Evolutionary conservation across 208 protist genomes (phyloP).

Genomic region (Blechomonas ayalai): DNA sequence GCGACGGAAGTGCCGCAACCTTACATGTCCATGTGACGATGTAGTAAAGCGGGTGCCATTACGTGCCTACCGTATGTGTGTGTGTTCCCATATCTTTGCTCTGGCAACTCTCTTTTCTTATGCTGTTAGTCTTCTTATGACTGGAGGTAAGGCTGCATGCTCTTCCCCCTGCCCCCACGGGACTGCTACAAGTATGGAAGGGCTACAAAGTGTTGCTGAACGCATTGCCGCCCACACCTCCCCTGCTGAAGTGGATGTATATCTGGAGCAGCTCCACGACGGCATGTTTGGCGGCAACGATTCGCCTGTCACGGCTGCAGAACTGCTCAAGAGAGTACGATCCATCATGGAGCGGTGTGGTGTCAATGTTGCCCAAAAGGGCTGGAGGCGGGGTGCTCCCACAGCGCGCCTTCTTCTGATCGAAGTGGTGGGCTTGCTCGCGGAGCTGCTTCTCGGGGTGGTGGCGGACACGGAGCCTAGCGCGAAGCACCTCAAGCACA

Average conservation of each 20-base stretch:
- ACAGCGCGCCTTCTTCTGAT: too few relatives aligned
- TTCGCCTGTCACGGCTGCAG: conserved; percentile 4
- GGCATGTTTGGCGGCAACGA: conserved; percentile 7
- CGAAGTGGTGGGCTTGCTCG: conserved; percentile 14
- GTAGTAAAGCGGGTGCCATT: too few relatives aligned
- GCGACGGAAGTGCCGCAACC: too few relatives aligned
- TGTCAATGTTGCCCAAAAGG: too few relatives aligned
- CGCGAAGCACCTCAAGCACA: conserved; percentile 6
- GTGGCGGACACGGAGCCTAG: neutral
- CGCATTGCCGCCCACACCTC: neutral
- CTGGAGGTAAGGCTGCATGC: too few relatives aligned
- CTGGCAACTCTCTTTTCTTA: conserved; percentile 5
- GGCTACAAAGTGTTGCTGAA: too few relatives aligned
- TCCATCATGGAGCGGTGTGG: too few relatives aligned
- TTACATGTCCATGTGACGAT: too few relatives aligned
- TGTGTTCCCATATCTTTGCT: neutral
- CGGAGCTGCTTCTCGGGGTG: conserved; percentile 10
- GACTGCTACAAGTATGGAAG: too few relatives aligned
- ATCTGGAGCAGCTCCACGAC: conserved; percentile 11
- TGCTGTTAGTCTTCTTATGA: conserved; percentile 2
- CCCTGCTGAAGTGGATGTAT: conserved; percentile 1
- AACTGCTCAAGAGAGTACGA: neutral
- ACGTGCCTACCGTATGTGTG: neutral
- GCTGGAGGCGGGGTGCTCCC: too few relatives aligned
- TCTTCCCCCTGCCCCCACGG: too few relatives aligned